phyloP scores from a whole-genome alignment of 345 rosid genomes.

The Excoecaria cochinchinensis region DNA sequence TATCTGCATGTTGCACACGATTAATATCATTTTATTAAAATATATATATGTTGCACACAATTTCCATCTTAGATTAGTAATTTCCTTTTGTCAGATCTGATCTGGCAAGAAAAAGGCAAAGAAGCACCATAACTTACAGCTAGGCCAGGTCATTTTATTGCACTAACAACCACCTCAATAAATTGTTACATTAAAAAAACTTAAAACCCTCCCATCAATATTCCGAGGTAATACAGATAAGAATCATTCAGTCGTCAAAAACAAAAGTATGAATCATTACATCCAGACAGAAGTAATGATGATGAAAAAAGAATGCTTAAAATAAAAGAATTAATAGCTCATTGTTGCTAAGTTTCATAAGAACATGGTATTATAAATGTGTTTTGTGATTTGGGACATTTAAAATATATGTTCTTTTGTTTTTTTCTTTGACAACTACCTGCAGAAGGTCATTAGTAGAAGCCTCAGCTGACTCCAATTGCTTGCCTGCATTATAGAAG shows the following conservation, averaged over 20 bases:
- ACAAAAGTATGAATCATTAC: neutral
- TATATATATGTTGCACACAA: neutral
- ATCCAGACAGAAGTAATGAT: neutral
- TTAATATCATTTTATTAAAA: constrained; percentile 15
- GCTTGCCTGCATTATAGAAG: constrained; percentile 54
- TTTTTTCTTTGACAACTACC: constrained; percentile 35
- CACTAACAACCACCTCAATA: no score
- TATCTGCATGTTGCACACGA: constrained; percentile 43
- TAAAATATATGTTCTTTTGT: neutral
- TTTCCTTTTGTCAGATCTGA: neutral
- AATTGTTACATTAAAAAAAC: neutral
- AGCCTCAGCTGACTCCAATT: constrained; percentile 51
- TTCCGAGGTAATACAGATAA: neutral
- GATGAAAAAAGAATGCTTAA: neutral
- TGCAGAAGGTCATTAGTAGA: constrained; percentile 53
- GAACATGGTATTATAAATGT: neutral
- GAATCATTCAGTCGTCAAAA: neutral
- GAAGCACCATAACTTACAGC: constrained; percentile 1
- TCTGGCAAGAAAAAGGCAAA: neutral
- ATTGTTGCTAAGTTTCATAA: neutral
- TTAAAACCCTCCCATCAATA: neutral
- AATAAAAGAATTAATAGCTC: neutral
- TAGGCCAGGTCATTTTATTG: neutral
- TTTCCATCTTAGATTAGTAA: constrained; percentile 11
- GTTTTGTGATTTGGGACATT: neutral